Base-by-base conservation (phyloP, 768 basidiomycete genomes). In the Suillus weaverae region DNA sequence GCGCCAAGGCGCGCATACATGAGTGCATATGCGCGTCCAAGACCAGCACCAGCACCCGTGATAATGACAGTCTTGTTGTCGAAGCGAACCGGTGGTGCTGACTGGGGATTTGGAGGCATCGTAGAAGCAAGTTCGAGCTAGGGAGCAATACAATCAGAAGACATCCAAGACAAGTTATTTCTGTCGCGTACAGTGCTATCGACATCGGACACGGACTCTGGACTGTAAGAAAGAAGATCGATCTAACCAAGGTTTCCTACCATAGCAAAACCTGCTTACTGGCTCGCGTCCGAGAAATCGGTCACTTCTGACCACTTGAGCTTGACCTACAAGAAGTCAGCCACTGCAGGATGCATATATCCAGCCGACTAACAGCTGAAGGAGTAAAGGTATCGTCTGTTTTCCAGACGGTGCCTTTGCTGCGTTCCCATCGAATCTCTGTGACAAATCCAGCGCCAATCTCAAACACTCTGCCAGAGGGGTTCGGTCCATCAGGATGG, bases 1-100 rank as follows among this genome's bases (percentile, higher is more conserved):
- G 95, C 97, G n/a, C 97, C 97, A 10, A 96, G 87, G 62, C 85
- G 88, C 32, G 85, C 92, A 72, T 91, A 99, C 92, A 98, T 92
- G 50, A 90, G 83, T 0, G 97, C 92, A 73, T 99, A 97, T 2
- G 87, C 86, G 35, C 97, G 89, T 20, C 97, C 97, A 36, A 99
- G 87, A 61, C 97, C 97, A 33, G 91, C 94, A 48, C 97, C 97
- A 8, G 95, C 93, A 44, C 97, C 97, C 3, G 97, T 99, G 69
- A 99, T 85, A 70, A 99, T 88, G 65, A 92, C 92, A 13, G 95
- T 97, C 80, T 98, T 90, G 18, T 88, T 91, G 65, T 93, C 91
- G 73, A 91, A 99, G 9, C 88, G 86, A 63, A 98, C 88, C 51
- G 84, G 81, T 0, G 90, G 83, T 1, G 85, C 83, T 13, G 86